Conservation (phyloP, 2,329 filamentous ascomycete species). For the Neofusicoccum laricinum region DNA sequence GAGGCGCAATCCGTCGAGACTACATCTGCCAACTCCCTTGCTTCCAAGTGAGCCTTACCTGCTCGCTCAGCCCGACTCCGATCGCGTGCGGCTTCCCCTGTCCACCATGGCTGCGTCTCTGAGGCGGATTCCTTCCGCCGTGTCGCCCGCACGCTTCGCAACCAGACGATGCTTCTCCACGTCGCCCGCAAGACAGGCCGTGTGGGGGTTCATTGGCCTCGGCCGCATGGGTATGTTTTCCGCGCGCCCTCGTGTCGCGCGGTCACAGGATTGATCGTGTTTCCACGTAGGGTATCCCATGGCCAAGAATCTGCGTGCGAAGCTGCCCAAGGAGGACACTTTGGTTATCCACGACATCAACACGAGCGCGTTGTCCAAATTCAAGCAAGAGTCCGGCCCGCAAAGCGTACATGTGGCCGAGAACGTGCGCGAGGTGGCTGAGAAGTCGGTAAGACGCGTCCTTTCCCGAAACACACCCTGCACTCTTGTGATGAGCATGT, state of each 20-base stretch:
- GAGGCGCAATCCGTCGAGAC: constrained; percentile 13
- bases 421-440: constrained; percentile 60
- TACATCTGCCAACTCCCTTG: constrained; percentile 12
- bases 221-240: constrained; percentile 47
- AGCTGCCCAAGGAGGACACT: constrained; percentile 61
- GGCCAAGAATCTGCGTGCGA: constrained; percentile 67
- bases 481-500: constrained; percentile 50
- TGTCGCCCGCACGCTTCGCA: constrained; percentile 19
- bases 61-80: neutral
- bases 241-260: constrained; percentile 6
- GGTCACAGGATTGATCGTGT: neutral
- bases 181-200: constrained; percentile 39
- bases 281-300: constrained; percentile 61
- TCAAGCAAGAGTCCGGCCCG: constrained; percentile 54
- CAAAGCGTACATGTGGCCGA: constrained; percentile 55
- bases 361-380: constrained; percentile 52
- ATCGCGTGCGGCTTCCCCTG: constrained; percentile 11
- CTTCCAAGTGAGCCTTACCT: neutral
- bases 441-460: constrained; percentile 59
- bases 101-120: constrained; percentile 25
- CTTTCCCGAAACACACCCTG: neutral
- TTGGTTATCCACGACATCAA: constrained; percentile 67
- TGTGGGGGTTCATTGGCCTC: constrained; percentile 52
- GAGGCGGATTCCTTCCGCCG: constrained; percentile 17
- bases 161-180: constrained; percentile 42